Evolutionary conservation across 371 early-diverging fungal genomes (phyloP), one percentile per base, ranked within the genome.

Genomic region (Rhizopus delemar): DNA sequence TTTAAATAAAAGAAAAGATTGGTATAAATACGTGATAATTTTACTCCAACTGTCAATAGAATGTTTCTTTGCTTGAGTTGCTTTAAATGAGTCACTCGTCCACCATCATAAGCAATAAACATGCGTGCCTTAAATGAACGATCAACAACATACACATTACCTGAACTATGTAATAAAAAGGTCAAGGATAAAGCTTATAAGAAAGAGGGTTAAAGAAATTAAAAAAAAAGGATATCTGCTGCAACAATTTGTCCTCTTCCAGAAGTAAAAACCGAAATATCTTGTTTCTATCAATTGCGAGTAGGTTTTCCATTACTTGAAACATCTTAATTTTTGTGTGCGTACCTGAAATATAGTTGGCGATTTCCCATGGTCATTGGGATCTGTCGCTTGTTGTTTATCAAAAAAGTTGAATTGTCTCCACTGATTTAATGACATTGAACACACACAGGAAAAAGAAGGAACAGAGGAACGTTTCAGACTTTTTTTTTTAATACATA

Each of bases 391-490:
- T 57, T 83, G 76, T 61, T 88, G 86, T 59, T 82, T 85, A 65
- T 90, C 90, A 69, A 92, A 93, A 60, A 93, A 93, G 63, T 83
- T 84, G 75, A 93, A 92, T 66, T 90, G 91, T 69, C 91, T 82
- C 74, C 84, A 83, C 51, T 79, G 82, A 29, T 80, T 78, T 54
- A 77, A 72, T 48, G 78, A 74, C 78, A 81, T 81, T 39, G 3
- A 13, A 36, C 22, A 3, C 32, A 48, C n/a, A 41, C 9, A 35
- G 28, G 34, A 41, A 12, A 51, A 33, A 43, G 16, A 35, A 34
- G 15, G 59, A 41, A 48, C 33, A 33, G n/a, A 33, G 33, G 8
- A 8, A 35, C 2, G 31, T 34, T 22, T 51, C 22, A 22, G 15
- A 11, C 22, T 29, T 22, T 51, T 32, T 51, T 34, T 34, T 51